Percentiles rank a stretch among this genome's conserved stretches.
Evolutionary conservation across 306 rosid genomes (phyloP).

Genomic region (Malus domestica): ASM211411v1 NC_041792.1:18577407-18577906

Average conservation of each 20-base stretch:
- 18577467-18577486: slow-evolving; percentile 29
- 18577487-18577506: slow-evolving; percentile 44
- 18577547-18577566: slow-evolving; percentile 26
- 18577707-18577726: slow-evolving; percentile 21
- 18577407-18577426: slow-evolving; percentile 24
- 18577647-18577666: slow-evolving; percentile 34
- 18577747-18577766: slow-evolving; percentile 33
- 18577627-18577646: slow-evolving; percentile 37
- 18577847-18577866: slow-evolving; percentile 93
- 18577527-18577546: slow-evolving; percentile 22
- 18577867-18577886: slow-evolving; percentile 74
- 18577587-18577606: slow-evolving; percentile 37
- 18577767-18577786: slow-evolving; percentile 58
- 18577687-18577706: slow-evolving; percentile 32
- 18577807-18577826: slow-evolving; percentile 72
- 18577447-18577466: slow-evolving; percentile 34
- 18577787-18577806: slow-evolving; percentile 28
- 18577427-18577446: slow-evolving; percentile 17
- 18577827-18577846: slow-evolving; percentile 94
- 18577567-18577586: slow-evolving; percentile 25
- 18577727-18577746: slow-evolving; percentile 21
- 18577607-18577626: slow-evolving; percentile 69
- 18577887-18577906: neutral
- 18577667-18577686: slow-evolving; percentile 15
- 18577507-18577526: slow-evolving; percentile 28